A percentile compares a stretch with the other conserved stretches of the same genome.
Evolutionary conservation across 768 basidiomycete genomes (phyloP).

Genomic region (Rhodocollybia butyracea): DNA sequence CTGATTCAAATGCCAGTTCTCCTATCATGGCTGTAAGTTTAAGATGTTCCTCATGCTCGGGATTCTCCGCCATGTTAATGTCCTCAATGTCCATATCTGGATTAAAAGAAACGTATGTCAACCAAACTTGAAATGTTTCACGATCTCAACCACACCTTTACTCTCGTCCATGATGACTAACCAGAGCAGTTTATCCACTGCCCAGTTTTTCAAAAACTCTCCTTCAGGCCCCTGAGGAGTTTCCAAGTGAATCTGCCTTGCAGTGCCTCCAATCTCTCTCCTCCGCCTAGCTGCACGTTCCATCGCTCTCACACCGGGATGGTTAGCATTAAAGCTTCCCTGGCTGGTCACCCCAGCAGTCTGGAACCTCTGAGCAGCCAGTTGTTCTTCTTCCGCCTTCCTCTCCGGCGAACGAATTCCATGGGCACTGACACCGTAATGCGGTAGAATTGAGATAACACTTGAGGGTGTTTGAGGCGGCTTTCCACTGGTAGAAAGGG

Average conservation of each 20-base stretch:
- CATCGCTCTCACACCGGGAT: background rate
- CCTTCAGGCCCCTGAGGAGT: background rate
- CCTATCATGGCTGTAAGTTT: background rate
- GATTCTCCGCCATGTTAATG: constrained; percentile 1
- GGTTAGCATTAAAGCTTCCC: background rate
- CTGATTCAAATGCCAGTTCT: background rate
- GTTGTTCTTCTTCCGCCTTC: background rate
- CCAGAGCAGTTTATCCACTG: background rate
- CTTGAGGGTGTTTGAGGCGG: background rate
- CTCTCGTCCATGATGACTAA: background rate
- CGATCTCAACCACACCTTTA: background rate
- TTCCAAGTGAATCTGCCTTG: background rate
- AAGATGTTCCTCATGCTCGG: background rate
- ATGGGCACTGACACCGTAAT: background rate
- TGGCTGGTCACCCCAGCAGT: background rate
- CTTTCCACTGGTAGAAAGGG: background rate
- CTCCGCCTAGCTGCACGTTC: background rate
- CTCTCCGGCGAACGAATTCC: background rate
- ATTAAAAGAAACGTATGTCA: background rate
- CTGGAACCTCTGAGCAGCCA: background rate
- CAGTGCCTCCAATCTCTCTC: background rate
- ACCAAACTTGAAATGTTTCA: background rate
- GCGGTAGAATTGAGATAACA: background rate
- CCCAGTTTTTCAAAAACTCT: background rate
- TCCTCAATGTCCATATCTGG: constrained; percentile 2